phyloP scores from a whole-genome alignment of 176 grass and related monocot genomes.

The Aegilops speltoides region DNA sequence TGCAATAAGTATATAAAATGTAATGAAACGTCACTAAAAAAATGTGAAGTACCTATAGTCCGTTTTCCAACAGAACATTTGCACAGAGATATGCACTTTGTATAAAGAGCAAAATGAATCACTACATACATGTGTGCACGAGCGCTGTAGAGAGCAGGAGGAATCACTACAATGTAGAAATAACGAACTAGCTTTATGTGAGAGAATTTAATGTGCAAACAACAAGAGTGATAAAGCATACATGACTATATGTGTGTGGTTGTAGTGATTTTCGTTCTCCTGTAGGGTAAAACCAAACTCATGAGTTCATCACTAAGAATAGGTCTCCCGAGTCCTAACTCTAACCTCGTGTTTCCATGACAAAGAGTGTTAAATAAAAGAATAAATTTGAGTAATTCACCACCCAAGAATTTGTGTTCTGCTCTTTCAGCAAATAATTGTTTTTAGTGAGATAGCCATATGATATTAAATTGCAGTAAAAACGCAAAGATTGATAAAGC shows the following conservation, averaged over 20 bases:
- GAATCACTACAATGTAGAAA: not conserved
- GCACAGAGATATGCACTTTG: conserved; percentile 6
- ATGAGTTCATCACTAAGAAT: conserved; percentile 3
- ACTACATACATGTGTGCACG: not conserved
- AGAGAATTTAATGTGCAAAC: not conserved
- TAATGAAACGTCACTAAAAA: conserved; percentile 6
- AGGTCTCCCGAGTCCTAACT: not conserved
- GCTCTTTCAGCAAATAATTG: not conserved
- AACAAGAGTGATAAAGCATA: conserved; percentile 1
- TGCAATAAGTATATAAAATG: not conserved
- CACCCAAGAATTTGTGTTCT: not conserved
- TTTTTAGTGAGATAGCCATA: conserved; percentile 2
- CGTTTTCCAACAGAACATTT: not conserved
- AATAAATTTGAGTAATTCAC: conserved; percentile 18
- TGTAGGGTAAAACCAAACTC: not conserved
- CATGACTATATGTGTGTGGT: not conserved
- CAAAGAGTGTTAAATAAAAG: not conserved
- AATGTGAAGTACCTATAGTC: not conserved
- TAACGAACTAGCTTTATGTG: not conserved
- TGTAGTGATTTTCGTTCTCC: not conserved
- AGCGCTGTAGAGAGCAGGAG: not conserved
- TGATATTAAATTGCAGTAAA: conserved; percentile 6
- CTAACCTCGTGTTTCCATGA: not conserved
- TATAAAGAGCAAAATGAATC: not conserved
- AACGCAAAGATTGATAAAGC: conserved; percentile 7